Evolutionary conservation across 2,329 filamentous ascomycete species (phyloP).

Genomic region (Herpomyces periplanetae): DNA sequence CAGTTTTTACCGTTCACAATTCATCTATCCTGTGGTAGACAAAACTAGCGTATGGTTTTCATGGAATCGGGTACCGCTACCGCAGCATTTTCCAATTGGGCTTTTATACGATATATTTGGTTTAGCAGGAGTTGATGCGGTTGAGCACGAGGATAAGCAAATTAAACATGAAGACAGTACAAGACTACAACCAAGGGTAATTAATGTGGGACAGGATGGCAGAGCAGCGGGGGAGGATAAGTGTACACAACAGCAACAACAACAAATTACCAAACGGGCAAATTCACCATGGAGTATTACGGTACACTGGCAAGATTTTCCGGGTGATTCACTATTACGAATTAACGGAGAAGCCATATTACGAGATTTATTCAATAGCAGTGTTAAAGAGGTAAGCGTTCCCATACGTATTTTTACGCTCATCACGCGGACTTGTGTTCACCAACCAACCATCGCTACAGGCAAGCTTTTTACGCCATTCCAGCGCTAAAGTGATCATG

Average conservation of each 20-base stretch:
- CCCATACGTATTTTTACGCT: too few relatives aligned
- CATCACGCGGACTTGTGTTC: too few relatives aligned
- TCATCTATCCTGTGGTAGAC: slow-evolving; percentile 16
- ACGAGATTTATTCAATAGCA: slow-evolving; percentile 24
- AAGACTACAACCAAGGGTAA: slow-evolving; percentile 4
- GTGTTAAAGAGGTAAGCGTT: slow-evolving; percentile 17
- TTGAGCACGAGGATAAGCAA: slow-evolving; percentile 4
- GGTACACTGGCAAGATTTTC: slow-evolving; percentile 18
- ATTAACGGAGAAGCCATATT: slow-evolving; percentile 15
- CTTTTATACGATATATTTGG: slow-evolving; percentile 27
- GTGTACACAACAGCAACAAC: too few relatives aligned
- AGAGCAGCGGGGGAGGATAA: slow-evolving; percentile 1
- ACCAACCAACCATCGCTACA: slow-evolving; percentile 6
- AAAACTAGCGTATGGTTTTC: slow-evolving; percentile 19
- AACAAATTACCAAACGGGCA: slow-evolving; percentile 1
- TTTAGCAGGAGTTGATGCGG: slow-evolving; percentile 14
- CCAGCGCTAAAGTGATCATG: slow-evolving; percentile 65
- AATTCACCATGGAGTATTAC: slow-evolving; percentile 20
- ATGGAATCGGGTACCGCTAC: slow-evolving; percentile 23
- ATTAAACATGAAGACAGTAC: slow-evolving; percentile 4
- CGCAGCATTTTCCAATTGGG: slow-evolving; percentile 30
- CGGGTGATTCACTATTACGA: slow-evolving; percentile 15
- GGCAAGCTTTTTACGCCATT: slow-evolving; percentile 57
- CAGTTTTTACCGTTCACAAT: slow-evolving; percentile 16
- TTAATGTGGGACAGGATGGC: slow-evolving; percentile 2